These are phyloP conservation scores for Pleomassaria siparia DNA, from an alignment of 2,329 filamentous ascomycete species.

Conservation along the genomic window DNA sequence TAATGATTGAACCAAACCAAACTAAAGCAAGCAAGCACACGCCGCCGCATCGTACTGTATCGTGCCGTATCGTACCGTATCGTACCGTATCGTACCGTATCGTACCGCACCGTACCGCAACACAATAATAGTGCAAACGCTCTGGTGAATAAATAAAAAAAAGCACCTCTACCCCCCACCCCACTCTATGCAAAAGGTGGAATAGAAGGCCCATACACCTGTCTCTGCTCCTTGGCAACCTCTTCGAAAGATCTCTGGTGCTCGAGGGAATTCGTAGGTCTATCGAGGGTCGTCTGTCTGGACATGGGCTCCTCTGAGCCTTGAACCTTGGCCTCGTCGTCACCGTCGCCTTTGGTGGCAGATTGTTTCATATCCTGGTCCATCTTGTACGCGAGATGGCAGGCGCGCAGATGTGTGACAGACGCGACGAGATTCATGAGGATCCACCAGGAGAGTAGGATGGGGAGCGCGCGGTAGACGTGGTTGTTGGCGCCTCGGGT, in stretches of 20 bases:
- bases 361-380: conserved; percentile 8
- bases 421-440: conserved; percentile 18
- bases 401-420: conserved; percentile 23
- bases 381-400: conserved; percentile 24
- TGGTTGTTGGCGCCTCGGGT: conserved; percentile 46
- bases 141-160: no score
- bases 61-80: no score
- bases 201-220: conserved; percentile 19
- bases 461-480: conserved; percentile 45
- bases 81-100: no score
- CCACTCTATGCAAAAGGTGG: conserved; percentile 8
- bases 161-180: no score
- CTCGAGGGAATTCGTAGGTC: conserved; percentile 7
- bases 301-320: neutral
- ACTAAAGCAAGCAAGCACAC: no score
- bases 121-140: no score
- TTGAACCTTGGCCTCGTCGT: conserved; percentile 10
- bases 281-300: conserved; percentile 3
- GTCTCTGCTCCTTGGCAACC: conserved; percentile 12
- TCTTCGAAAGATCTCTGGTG: conserved; percentile 12
- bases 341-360: neutral
- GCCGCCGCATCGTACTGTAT: no score
- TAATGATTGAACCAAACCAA: no score
- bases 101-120: no score
- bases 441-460: conserved; percentile 48